Conservation (phyloP, 345 rosid genomes). For the Clausena lansium region DNA sequence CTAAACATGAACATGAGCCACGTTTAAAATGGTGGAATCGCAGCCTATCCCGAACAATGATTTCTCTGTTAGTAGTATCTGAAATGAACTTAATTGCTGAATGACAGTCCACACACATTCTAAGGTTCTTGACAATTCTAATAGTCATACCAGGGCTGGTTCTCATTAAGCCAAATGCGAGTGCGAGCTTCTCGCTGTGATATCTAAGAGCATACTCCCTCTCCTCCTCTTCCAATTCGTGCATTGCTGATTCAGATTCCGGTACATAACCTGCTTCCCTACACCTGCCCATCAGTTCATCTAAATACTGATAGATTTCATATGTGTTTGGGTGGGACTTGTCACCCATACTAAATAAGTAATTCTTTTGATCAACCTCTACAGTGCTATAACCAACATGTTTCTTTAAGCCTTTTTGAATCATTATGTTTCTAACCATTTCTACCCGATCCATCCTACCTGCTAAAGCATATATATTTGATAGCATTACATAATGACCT, state of each 20-base stretch:
- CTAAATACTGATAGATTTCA: slow-evolving; percentile 54
- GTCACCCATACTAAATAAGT: slow-evolving; percentile 76
- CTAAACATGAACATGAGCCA: slow-evolving; percentile 73
- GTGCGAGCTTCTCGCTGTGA: slow-evolving; percentile 87
- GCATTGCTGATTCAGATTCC: slow-evolving; percentile 61
- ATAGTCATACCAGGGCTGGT: slow-evolving; percentile 39
- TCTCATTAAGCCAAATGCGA: slow-evolving; percentile 66
- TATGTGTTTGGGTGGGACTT: slow-evolving; percentile 58
- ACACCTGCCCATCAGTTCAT: slow-evolving; percentile 63
- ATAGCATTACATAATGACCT: slow-evolving; percentile 84
- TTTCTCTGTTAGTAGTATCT: slow-evolving; percentile 54
- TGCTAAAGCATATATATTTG: slow-evolving; percentile 74
- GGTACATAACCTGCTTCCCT: slow-evolving; percentile 65
- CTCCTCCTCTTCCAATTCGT: slow-evolving; percentile 84
- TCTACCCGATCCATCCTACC: slow-evolving; percentile 72
- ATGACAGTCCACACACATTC: slow-evolving; percentile 87
- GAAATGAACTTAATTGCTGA: slow-evolving; percentile 66
- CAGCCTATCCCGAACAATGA: slow-evolving; percentile 68
- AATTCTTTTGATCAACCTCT: slow-evolving; percentile 50
- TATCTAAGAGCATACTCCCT: slow-evolving; percentile 67
- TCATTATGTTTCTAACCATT: slow-evolving; percentile 63
- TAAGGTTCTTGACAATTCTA: slow-evolving; percentile 67
- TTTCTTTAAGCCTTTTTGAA: slow-evolving; percentile 52
- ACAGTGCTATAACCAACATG: slow-evolving; percentile 74
- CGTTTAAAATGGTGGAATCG: slow-evolving; percentile 70